Base-by-base conservation (phyloP, 768 basidiomycete species). In the Leucosporidium scottii region DNA sequence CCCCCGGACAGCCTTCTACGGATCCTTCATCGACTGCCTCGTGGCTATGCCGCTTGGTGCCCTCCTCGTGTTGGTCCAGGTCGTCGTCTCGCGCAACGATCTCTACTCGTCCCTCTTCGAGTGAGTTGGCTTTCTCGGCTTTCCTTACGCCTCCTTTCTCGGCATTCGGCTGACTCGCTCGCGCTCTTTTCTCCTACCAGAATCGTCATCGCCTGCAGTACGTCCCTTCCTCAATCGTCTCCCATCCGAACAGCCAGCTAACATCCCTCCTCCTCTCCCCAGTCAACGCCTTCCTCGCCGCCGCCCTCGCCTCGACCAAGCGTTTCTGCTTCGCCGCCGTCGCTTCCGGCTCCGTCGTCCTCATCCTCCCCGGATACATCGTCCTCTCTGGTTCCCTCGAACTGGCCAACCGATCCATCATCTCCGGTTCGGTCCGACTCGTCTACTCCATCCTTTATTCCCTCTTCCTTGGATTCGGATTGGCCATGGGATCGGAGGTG, bases 51-150 rank as follows among this genome's bases (percentile, higher is more conserved):
- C 90, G 0, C 82, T 93, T 28, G 90, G 91, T 15, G 84, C 84
- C 25, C 79, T 91, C 7, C 82, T 93, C 36, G 85, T 91, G 30
- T 79, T 81, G 53, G 82, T 91, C 20, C 91, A 93, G 75, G 81
- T 87, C 56, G 76, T 89, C 55, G 71, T 74, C 50, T 85, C 86
- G 20, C 83, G 84, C 10, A 82, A 85, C 73, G 88, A 91, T 75
- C 78, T 93, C 21, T 90, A 90, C 74, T 84, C 83, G 9, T 88
- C 89, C 65, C 84, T 92, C 36, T 91, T 89, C 66, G 89, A 90
- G 84, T 85, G 53, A 39, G 84, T 48, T 30, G 8, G 13, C 55
- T 64, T 1, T 0, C 28, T 9, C 39, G 6, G 5, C 21, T 44
- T 18, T 61, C 39, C 10, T n/a, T n/a, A 2, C 39, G 39, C 39